Base-by-base conservation (phyloP, 306 rosid species). In the Pyrus bretschneideri region DNA sequence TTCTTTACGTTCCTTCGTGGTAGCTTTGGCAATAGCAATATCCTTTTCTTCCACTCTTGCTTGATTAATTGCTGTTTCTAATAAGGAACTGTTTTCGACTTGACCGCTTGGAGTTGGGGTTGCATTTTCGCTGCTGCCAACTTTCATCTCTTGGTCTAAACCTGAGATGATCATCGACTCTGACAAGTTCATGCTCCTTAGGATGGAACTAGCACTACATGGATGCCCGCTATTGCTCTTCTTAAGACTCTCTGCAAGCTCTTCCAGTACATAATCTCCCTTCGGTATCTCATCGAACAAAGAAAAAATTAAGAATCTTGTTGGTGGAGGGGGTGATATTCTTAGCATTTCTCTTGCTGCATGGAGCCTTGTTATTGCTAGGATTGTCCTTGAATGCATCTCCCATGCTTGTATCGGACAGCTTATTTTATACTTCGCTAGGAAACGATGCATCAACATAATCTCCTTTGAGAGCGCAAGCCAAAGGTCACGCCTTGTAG, bases 401-500 rank as follows among this genome's bases (percentile, higher is more conserved):
- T 92, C 98, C 99, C 98, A 90, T 35, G 79, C 83, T 76, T 85
- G 92, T 55, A 61, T 29, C 31, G 85, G 89, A 70, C 72, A 66
- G 6, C 85, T 81, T 33, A 89, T 76, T 35, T 87, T 71, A 82
- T 83, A 83, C 71, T 87, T 87, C 4, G 83, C 80, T 44, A 92
- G 64, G 68, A 96, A 96, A 18, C 70, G 85, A 80, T 96, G 96
- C 80, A 96, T 82, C 66, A 90, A 76, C 83, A 89, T 82, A 66
- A 91, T 83, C 80, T 96, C 99, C 81, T 81, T 93, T 17, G 83
- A 79, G 33, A 96, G 81, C 10, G 97, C 93, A 40, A 92, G 96
- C 99, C 99, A 96, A 69, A 91, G 98, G 69, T 91, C 97, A 4
- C 99, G 96, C 81, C 98, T 96, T 42, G 98, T 90, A 68, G 96